Evolutionary conservation across 192 early-diverging fungal genomes (phyloP).

Genomic region (Neocallimastix lanati): DNA sequence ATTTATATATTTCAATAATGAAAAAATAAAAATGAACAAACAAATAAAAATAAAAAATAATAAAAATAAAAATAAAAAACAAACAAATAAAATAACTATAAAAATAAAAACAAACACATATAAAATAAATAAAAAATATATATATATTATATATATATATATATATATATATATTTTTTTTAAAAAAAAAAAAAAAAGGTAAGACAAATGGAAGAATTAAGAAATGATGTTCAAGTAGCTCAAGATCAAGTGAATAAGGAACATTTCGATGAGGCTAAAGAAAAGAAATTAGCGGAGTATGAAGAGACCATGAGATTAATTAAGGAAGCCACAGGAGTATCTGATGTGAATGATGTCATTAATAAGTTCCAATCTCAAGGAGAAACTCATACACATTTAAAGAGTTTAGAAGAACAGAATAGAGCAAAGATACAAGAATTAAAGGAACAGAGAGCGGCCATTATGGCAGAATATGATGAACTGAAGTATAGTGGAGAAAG

Average conservation of each 20-base stretch:
- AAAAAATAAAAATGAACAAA: no score
- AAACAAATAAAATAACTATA: no score
- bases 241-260: conserved; percentile 14
- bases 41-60: no score
- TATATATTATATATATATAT: no score
- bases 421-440: conserved; percentile 25
- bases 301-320: conserved; percentile 42
- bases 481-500: conserved; percentile 22
- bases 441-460: conserved; percentile 17
- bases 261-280: conserved; percentile 31
- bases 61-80: no score
- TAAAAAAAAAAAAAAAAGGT: background rate
- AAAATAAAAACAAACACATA: no score
- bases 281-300: conserved; percentile 28
- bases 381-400: conserved; percentile 32
- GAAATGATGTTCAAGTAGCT: background rate
- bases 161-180: no score
- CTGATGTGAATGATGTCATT: conserved; percentile 36
- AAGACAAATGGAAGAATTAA: background rate
- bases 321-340: conserved; percentile 42
- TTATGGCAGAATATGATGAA: conserved; percentile 23
- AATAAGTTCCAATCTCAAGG: conserved; percentile 40
- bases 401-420: conserved; percentile 18
- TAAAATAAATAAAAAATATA: no score
- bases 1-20: no score